phyloP scores from a whole-genome alignment of 106 monocot genomes.

The Dendrobium catenatum region DNA sequence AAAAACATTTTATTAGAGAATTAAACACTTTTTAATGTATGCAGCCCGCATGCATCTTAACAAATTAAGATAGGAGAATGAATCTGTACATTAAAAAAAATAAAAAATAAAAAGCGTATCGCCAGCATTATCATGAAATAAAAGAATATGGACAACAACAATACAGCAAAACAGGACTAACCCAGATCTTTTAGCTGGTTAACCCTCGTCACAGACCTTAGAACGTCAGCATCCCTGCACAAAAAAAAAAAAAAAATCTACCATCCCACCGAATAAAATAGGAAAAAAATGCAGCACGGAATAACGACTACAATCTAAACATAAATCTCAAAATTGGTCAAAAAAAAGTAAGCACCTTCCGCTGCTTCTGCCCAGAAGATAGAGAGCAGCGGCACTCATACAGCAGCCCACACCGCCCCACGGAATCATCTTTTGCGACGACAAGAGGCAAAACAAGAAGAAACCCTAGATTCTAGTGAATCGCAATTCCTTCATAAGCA shows the following conservation, averaged over 20 bases:
- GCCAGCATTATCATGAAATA: background rate
- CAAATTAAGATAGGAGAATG: background rate
- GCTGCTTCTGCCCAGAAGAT: conserved; percentile 75
- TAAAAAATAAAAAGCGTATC: background rate
- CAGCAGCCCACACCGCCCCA: conserved; percentile 93
- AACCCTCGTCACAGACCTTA: conserved; percentile 66
- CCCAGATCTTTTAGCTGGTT: conserved; percentile 80
- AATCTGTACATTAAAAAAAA: background rate
- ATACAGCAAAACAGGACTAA: conserved; percentile 11
- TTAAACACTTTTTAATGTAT: background rate
- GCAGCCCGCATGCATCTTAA: background rate
- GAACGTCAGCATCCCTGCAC: conserved; percentile 72
- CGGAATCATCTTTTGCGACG: conserved; percentile 41
- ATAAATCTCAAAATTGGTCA: background rate
- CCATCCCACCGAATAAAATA: background rate
- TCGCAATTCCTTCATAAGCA: background rate
- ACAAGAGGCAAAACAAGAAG: background rate
- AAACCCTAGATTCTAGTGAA: conserved; percentile 8
- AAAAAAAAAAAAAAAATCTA: conserved; percentile 13
- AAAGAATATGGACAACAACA: background rate
- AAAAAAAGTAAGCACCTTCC: conserved; percentile 41
- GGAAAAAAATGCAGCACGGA: background rate
- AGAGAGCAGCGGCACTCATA: conserved; percentile 77
- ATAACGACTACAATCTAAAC: background rate
- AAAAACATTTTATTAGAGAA: background rate